Evolutionary conservation across 2,329 filamentous ascomycete species (phyloP).

Genomic region (Botrytis cinerea): DNA sequence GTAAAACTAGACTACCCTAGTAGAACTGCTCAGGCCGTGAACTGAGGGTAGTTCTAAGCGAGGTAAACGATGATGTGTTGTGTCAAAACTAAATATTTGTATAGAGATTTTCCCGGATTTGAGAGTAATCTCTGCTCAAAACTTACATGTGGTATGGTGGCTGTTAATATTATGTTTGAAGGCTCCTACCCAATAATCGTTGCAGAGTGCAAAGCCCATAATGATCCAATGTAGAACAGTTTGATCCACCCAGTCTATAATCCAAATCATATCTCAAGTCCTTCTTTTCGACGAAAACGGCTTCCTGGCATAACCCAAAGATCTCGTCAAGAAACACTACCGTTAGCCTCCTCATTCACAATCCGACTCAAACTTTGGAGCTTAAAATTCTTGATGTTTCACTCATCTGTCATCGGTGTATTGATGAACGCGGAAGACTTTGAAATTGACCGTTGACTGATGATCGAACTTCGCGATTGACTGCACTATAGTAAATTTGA

Average conservation of each 20-base stretch:
- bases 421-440: background rate
- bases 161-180: background rate
- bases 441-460: slow-evolving; percentile 30
- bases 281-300: background rate
- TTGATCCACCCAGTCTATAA: background rate
- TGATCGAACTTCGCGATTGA: slow-evolving; percentile 29
- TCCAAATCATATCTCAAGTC: background rate
- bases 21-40: background rate
- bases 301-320: background rate
- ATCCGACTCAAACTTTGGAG: background rate
- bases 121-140: background rate
- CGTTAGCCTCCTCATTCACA: background rate
- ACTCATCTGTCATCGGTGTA: background rate
- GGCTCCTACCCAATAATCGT: no score
- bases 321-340: background rate
- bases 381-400: background rate
- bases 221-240: no score
- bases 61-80: background rate
- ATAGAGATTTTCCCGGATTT: background rate
- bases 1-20: background rate
- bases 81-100: background rate
- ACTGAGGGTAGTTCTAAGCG: background rate
- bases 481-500: background rate
- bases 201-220: background rate
- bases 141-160: background rate